Base-by-base conservation (phyloP, 805 yeast species). In the Henningerozyma blattae region DNA sequence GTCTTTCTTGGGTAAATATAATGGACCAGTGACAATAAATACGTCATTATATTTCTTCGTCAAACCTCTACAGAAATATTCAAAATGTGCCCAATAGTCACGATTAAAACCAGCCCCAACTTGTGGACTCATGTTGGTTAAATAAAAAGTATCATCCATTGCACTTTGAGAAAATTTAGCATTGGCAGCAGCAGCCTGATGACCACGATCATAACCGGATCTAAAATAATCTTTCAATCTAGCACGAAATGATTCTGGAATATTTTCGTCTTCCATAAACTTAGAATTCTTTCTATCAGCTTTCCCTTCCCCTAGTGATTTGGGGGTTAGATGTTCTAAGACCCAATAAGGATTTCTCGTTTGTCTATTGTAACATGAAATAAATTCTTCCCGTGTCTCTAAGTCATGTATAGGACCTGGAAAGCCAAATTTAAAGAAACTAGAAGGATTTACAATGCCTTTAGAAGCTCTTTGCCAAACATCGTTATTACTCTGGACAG, bases 51-150 rank as follows among this genome's bases (percentile, higher is more conserved):
- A 91, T 34, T 65, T 64, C n/a, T 61, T 48, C 4, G 94, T 81
- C 41, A 89, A 67, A 35, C 83, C 67, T 41, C 98, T 68, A 30
- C 78, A 74, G 53, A 91, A 91, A 48, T 82, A 81, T 58, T 91
- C 98, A 39, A 91, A 74, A 55, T 86, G 95, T 0, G 97, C 94
- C 98, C 98, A 91, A 55, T 91, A 81, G 54, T 91, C 97, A 47
- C 98, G 69, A 60, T 91, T 91, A 64, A 91, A 91, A 0, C 98
- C 98, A 4, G 80, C 94, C 3, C 98, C 98, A 3, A 91, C 95
- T 56, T 91, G 98, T 1, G 98, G 98, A 6, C 93, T 73, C 68
- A 91, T 89, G 58, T 91, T 91, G 5, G 94, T 78, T 46, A 91
- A 62, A 42, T 65, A 73, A 50, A 91, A 91, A 0, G 98, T 91